Evolutionary conservation across 495 filamentous ascomycete genomes (phyloP), one percentile per base, ranked within the genome.

Genomic region (Astrothelium macrocarpum): DNA sequence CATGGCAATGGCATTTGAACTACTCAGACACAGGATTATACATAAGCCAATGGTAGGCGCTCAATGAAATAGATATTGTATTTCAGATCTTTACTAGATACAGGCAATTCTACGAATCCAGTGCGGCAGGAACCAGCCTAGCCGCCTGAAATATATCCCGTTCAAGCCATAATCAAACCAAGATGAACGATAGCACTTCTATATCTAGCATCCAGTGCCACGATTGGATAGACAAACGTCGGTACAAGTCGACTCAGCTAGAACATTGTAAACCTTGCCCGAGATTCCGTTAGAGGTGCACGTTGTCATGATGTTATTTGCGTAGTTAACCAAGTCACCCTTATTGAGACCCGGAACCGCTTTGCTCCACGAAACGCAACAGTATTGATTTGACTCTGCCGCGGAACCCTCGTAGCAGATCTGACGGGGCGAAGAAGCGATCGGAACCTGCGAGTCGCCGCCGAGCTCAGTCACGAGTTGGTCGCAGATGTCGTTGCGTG

Each of bases 401-500:
- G 36, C 36, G 36, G 9, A 9, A 1, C 36, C 36, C 36, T 42
- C 36, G 36, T 42, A 42, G 36, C 36, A 42, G 36, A 42, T 42
- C 36, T 42, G 36, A 16, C 36, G 36, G 9, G 10, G 10, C 9
- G 9, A 16, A 9, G 9, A 16, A 42, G 36, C 9, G 18, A 42
- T 42, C 66, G 74, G 28, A 79, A 82, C 39, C 61, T 74, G 79
- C n/a, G 79, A 78, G 0, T 82, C 76, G 80, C 62, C 68, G 2
- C 68, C 79, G 7, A 68, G 68, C 76, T 78, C 0, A 79, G 78
- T 2, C 77, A 82, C 36, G 36, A 42, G 36, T 10, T 42, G 9
- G 9, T 42, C 36, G 36, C 36, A 42, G 36, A 42, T 42, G 18
- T 42, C 36, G 36, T 42, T 42, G 9, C 36, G 36, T 42, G 36